Evolutionary conservation across 345 rosid species (phyloP), one percentile per base, ranked within the genome.

Genomic region (Noccaea bulbosa): DNA sequence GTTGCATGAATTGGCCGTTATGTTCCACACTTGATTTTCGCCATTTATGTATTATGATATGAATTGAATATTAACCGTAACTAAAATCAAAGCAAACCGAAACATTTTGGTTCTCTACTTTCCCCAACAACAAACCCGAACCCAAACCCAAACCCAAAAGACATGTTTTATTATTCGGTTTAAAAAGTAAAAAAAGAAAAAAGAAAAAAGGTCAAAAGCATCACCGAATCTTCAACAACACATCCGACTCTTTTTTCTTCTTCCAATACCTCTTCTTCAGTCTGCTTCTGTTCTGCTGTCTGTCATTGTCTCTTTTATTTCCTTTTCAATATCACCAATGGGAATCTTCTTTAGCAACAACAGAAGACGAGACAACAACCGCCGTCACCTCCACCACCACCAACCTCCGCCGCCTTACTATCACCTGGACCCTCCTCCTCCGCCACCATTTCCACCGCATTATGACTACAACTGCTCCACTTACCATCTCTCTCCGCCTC

Each of bases 311-410:
- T 71, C 62, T 51, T 41, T 70, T 61, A 20, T 61, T 37, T 50
- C 24, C 56, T 37, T 47, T 35, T 27, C 40, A 34, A 12, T 45
- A 47, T 17, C 63, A 40, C 47, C 67, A 54, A 92, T 86, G 98
- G 95, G 98, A 11, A 78, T 86, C 80, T 86, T 96, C 59, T 85
- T 82, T 59, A 74, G 62, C 79, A 85, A 81, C 78, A 87, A 63
- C 77, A 63, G 95, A 57, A 83, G 96, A 78, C 83, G 98, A 82
- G 79, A 83, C 65, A 79, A 51, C 66, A 66, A 59, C 71, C 75
- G 70, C 44, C 75, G 60, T 11, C 77, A n/a, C 64, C 76, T 7
- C 83, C 83, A 11, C 74, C 78, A 8, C 78, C 74, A 34, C 24
- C 80, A 63, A 24, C 22, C 22, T 20, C 76, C 76, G 9, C 87